Conservation (phyloP, 2,329 filamentous ascomycete species). For the Ascochyta fabae region DNA sequence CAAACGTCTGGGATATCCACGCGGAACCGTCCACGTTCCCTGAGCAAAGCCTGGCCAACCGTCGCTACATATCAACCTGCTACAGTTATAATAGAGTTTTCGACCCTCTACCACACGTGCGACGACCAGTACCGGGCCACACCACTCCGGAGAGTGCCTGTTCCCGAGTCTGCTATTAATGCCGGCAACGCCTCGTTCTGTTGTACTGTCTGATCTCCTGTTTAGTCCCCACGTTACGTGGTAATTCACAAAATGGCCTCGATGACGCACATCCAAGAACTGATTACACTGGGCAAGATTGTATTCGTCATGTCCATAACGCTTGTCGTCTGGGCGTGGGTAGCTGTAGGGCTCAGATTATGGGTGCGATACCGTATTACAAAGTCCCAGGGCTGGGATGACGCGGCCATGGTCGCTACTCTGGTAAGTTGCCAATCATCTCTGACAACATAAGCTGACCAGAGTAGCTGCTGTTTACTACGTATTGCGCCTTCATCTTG, state of each 20-base stretch:
- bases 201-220: conserved; percentile 1
- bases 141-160: conserved; percentile 11
- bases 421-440: conserved; percentile 22
- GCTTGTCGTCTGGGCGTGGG: conserved; percentile 37
- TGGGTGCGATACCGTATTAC: conserved; percentile 45
- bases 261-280: conserved; percentile 22
- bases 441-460: not conserved
- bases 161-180: conserved; percentile 22
- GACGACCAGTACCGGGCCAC: conserved; percentile 17
- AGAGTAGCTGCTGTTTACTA: conserved; percentile 12
- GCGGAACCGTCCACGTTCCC: conserved; percentile 24
- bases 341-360: conserved; percentile 39
- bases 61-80: not conserved
- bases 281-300: conserved; percentile 28
- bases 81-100: conserved; percentile 25
- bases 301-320: conserved; percentile 30
- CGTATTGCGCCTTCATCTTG: conserved; percentile 17
- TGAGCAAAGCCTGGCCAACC: conserved; percentile 18
- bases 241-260: conserved; percentile 12
- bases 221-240: conserved; percentile 18
- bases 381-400: conserved; percentile 44
- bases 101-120: conserved; percentile 16
- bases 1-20: conserved; percentile 29
- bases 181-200: conserved; percentile 13
- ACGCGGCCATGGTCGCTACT: conserved; percentile 40